Percentiles rank a stretch among this genome's conserved stretches.
Evolutionary conservation across 257 asterid species (phyloP).

Genomic region (Salvia splendens): DNA sequence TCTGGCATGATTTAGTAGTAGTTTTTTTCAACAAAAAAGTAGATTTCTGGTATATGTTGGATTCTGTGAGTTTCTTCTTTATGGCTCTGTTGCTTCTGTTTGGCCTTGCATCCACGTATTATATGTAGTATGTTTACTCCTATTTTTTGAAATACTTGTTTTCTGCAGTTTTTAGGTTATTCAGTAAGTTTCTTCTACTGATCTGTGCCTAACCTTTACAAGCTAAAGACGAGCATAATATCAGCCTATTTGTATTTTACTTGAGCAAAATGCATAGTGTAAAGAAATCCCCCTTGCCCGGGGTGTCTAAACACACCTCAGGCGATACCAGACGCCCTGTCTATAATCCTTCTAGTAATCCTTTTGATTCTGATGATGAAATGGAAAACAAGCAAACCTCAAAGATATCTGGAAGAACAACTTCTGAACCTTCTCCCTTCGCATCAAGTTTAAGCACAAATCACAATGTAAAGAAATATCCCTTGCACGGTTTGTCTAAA

Average conservation of each 20-base stretch:
- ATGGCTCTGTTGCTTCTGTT: neutral
- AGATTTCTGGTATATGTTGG: conserved; percentile 6
- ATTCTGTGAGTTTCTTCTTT: neutral
- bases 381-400: conserved; percentile 52
- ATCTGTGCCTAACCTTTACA: conserved; percentile 18
- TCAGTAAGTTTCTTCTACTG: conserved; percentile 19
- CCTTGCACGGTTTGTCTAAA: conserved; percentile 51
- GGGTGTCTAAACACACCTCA: conserved; percentile 51
- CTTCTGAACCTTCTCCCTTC: conserved; percentile 57
- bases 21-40: neutral
- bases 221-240: conserved; percentile 17
- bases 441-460: no score
- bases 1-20: neutral
- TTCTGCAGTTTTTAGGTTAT: conserved; percentile 34
- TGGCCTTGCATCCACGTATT: conserved; percentile 6
- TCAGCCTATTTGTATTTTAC: conserved; percentile 12
- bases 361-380: conserved; percentile 78
- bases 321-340: conserved; percentile 33
- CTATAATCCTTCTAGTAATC: conserved; percentile 55
- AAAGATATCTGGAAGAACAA: conserved; percentile 52
- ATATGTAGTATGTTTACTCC: conserved; percentile 2
- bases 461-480: conserved; percentile 34
- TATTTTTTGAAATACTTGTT: conserved; percentile 13
- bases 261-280: conserved; percentile 58
- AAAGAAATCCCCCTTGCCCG: conserved; percentile 62